These are phyloP conservation scores for Cucumis cinereus DNA, from an alignment of 306 rosid genomes.

Conservation along the genomic window DNA sequence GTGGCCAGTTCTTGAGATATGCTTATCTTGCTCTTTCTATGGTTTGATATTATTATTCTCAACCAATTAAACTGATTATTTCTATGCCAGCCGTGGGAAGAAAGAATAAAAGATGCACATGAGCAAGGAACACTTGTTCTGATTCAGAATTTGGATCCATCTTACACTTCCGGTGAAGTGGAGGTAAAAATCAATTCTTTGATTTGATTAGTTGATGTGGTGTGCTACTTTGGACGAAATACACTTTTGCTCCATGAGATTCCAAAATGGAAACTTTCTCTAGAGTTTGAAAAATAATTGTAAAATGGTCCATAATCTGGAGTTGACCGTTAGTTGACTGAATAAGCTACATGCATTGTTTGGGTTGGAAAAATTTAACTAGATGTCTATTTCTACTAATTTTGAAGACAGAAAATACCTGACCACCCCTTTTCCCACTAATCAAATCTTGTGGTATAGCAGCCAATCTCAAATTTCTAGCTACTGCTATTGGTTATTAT, in stretches of 20 bases:
- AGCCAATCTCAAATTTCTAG: not conserved
- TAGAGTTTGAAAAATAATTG: not conserved
- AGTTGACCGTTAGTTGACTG: not conserved
- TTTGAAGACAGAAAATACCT: not conserved
- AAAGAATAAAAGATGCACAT: conserved; percentile 39
- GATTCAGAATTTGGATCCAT: conserved; percentile 76
- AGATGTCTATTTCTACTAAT: not conserved
- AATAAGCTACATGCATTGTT: not conserved
- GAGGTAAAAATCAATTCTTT: conserved; percentile 40
- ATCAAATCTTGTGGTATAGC: not conserved
- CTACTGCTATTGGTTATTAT: not conserved
- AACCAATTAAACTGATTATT: not conserved
- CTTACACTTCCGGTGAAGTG: conserved; percentile 55
- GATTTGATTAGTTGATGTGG: not conserved
- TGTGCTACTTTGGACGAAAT: not conserved
- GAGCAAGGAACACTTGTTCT: conserved; percentile 60
- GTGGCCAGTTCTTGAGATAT: not conserved
- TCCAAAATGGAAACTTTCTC: not conserved
- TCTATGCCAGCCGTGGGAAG: conserved; percentile 77
- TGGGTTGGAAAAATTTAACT: not conserved
- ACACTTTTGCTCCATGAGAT: not conserved
- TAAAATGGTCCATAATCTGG: not conserved
- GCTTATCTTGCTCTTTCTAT: not conserved
- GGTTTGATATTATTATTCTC: not conserved
- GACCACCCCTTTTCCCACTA: not conserved